Evolutionary conservation across 2,329 filamentous ascomycete genomes (phyloP).

Genomic region (Dothistroma septosporum): DNA sequence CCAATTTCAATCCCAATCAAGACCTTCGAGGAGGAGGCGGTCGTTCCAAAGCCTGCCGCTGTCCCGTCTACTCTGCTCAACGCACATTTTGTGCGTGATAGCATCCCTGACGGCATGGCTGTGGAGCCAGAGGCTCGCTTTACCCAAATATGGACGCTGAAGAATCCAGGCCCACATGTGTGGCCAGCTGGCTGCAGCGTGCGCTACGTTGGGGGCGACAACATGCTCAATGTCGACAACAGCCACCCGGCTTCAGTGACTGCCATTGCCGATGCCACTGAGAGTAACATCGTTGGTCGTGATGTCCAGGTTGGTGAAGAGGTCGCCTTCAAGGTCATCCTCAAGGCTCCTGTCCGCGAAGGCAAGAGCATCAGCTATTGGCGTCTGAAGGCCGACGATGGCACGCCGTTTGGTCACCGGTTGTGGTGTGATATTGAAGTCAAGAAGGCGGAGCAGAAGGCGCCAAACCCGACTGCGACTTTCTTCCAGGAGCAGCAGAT

Average conservation of each 20-base stretch:
- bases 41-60: slow-evolving; percentile 19
- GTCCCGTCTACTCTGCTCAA: slow-evolving; percentile 44
- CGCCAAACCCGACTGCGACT: slow-evolving; percentile 7
- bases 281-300: slow-evolving; percentile 72
- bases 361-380: slow-evolving; percentile 92
- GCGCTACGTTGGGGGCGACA: slow-evolving; percentile 87
- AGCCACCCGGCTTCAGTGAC: slow-evolving; percentile 71
- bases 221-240: slow-evolving; percentile 89
- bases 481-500: slow-evolving; percentile 8
- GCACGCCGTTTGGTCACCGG: slow-evolving; percentile 82
- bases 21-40: slow-evolving; percentile 20
- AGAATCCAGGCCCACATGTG: slow-evolving; percentile 70
- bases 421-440: slow-evolving; percentile 92
- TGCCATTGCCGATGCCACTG: slow-evolving; percentile 71
- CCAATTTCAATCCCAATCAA: slow-evolving; percentile 23
- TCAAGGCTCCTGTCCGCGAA: slow-evolving; percentile 72
- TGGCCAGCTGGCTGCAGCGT: slow-evolving; percentile 92
- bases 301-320: slow-evolving; percentile 69
- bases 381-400: slow-evolving; percentile 79
- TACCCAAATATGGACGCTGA: slow-evolving; percentile 85
- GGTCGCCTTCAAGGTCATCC: slow-evolving; percentile 73
- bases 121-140: slow-evolving; percentile 70
- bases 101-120: slow-evolving; percentile 70
- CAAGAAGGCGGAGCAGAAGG: slow-evolving; percentile 22
- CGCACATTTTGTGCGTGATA: slow-evolving; percentile 72